phyloP scores from a whole-genome alignment of 345 rosid genomes.

The Psidium friedrichsthalianum region DNA sequence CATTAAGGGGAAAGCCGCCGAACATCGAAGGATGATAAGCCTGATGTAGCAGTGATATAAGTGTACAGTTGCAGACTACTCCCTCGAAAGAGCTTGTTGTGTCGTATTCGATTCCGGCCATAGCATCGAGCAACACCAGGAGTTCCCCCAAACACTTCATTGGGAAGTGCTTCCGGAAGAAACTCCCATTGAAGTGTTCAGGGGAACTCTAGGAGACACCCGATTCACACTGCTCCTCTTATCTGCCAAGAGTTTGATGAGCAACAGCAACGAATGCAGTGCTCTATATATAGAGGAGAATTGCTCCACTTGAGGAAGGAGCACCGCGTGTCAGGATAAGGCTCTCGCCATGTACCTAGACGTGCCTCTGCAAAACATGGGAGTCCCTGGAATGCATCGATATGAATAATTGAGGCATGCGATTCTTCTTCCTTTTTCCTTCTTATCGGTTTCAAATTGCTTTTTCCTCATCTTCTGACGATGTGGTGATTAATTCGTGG shows the following conservation, averaged over 20 bases:
- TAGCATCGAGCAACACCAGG: not conserved
- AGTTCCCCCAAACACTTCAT: constrained; percentile 25
- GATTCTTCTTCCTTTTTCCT: not conserved
- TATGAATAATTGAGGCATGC: not conserved
- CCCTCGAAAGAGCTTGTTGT: not conserved
- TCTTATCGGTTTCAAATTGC: not conserved
- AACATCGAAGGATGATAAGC: not conserved
- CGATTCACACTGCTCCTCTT: not conserved
- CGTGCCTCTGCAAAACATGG: not conserved
- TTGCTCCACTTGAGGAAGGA: not conserved
- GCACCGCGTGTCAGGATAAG: not conserved
- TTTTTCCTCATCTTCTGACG: not conserved
- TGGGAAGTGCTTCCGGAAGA: not conserved
- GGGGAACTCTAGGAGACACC: constrained; percentile 12
- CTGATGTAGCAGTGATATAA: not conserved
- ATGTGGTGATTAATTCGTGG: not conserved
- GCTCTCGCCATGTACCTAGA: not conserved
- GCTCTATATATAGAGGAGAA: not conserved
- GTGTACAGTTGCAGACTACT: not conserved
- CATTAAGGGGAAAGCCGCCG: not conserved
- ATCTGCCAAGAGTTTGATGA: not conserved
- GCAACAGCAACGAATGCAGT: not conserved
- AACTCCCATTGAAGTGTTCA: constrained; percentile 7
- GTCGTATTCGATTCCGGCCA: not conserved
- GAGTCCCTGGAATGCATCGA: not conserved